Evolutionary conservation across 139 green algal species (phyloP).

Genomic region (Ettlia oleoabundans): DNA sequence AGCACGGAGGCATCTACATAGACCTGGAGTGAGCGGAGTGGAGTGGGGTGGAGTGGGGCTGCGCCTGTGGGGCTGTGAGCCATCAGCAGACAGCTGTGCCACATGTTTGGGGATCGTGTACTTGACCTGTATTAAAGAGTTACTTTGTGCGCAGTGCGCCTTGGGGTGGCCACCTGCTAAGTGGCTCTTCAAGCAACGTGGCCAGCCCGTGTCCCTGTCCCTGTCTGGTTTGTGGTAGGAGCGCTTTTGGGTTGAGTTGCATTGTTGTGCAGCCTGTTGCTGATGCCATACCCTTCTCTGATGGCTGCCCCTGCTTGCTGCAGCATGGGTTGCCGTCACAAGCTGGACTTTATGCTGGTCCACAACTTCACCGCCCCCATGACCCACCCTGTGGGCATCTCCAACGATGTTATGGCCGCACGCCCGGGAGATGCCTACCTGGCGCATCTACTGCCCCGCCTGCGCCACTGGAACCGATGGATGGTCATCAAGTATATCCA

Average conservation of each 20-base stretch:
- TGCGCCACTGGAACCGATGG: slow-evolving; percentile 54
- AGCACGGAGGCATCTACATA: slow-evolving; percentile 63
- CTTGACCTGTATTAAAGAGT: too few relatives aligned
- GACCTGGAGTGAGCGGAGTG: slow-evolving; percentile 42
- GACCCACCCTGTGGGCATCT: slow-evolving; percentile 61
- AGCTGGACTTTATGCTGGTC: slow-evolving; percentile 53
- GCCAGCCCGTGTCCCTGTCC: too few relatives aligned
- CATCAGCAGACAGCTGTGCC: neutral
- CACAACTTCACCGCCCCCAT: slow-evolving; percentile 56
- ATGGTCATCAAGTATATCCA: slow-evolving; percentile 63
- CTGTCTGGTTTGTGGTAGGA: too few relatives aligned
- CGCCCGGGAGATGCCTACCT: slow-evolving; percentile 40
- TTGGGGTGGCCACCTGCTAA: too few relatives aligned
- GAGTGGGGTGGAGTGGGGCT: neutral
- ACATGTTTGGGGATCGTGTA: too few relatives aligned
- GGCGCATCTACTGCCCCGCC: neutral
- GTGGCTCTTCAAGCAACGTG: too few relatives aligned
- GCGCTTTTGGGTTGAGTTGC: too few relatives aligned
- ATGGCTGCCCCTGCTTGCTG: neutral
- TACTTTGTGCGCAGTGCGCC: neutral
- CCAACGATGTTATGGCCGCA: slow-evolving; percentile 62
- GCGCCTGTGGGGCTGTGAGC: neutral
- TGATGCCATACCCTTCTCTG: neutral
- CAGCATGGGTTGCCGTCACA: slow-evolving; percentile 53
- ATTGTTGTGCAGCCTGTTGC: too few relatives aligned